Conservation (phyloP, 202 grass and related monocot genomes). For the Zizania palustris region DNA sequence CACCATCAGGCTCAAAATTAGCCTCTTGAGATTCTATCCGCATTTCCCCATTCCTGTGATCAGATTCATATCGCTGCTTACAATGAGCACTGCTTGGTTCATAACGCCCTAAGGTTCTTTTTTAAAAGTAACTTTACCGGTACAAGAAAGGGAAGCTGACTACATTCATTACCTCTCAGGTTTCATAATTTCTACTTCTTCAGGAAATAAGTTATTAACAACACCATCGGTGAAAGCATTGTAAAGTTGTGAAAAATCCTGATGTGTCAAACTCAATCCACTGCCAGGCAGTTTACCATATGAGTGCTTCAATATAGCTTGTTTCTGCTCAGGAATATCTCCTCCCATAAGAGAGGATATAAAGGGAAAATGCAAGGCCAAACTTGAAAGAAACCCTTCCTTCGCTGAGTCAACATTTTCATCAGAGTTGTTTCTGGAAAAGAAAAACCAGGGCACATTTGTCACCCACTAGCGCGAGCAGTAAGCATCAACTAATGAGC, state of each 20-base stretch:
- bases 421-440: slow-evolving; percentile 40
- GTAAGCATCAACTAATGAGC: background rate
- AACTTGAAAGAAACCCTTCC: slow-evolving; percentile 63
- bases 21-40: slow-evolving; percentile 41
- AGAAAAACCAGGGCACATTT: slow-evolving; percentile 25
- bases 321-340: slow-evolving; percentile 45
- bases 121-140: slow-evolving; percentile 1
- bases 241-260: slow-evolving; percentile 33
- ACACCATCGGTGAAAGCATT: slow-evolving; percentile 30
- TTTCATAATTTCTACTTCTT: slow-evolving; percentile 44
- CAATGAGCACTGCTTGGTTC: slow-evolving; percentile 26
- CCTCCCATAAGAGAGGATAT: slow-evolving; percentile 66
- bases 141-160: slow-evolving; percentile 6
- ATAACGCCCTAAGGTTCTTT: slow-evolving; percentile 10
- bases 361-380: slow-evolving; percentile 68
- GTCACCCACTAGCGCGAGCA: slow-evolving; percentile 17
- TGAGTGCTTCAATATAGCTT: slow-evolving; percentile 38
- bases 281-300: slow-evolving; percentile 23
- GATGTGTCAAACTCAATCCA: slow-evolving; percentile 37
- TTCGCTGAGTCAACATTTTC: slow-evolving; percentile 50
- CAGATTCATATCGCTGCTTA: slow-evolving; percentile 34
- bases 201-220: slow-evolving; percentile 43
- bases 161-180: slow-evolving; percentile 46
- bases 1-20: slow-evolving; percentile 29
- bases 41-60: slow-evolving; percentile 24